Evolutionary conservation across 306 rosid species (phyloP), one percentile per base, ranked within the genome.

Genomic region (Alnus rubra): DNA sequence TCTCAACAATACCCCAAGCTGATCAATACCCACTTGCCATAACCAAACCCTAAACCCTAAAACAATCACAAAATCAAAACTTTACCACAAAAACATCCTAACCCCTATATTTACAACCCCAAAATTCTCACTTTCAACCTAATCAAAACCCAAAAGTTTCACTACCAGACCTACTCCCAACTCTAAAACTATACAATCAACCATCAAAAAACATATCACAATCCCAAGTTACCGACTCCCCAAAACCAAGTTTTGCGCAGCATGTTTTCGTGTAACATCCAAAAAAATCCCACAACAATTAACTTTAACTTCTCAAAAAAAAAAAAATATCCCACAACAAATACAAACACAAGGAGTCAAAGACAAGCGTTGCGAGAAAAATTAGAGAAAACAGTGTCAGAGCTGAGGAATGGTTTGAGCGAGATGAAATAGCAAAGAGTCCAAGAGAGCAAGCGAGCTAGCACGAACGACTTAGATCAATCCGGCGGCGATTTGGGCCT

Each of bases 401-500:
- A 80, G 79, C 74, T 44, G 59, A 49, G n/a, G 53, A 71, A 53
- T 23, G 15, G 48, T 59, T 30, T 48, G 56, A 15, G 53, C 42
- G 37, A 76, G 80, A 87, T 74, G 75, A 74, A 79, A 39, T 37
- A 65, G 18, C 33, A 80, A 62, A 51, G 77, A 52, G 58, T 37
- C 39, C 16, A 2, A 63, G 45, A 2, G 14, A 60, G 44, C 72
- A 16, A 39, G 63, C 58, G 55, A 62, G 54, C n/a, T 52, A 77
- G 58, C 7, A 55, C 70, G 31, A 48, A 74, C 74, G 75, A 56
- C 51, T 47, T 86, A 58, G 82, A 86, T 86, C 79, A 89, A 86
- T 81, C 88, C 71, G 96, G 97, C 98, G 97, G 97, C 97, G 83
- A 91, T 84, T 88, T 80, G 71, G 52, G 52, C 84, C 83, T 83